These are phyloP conservation scores for Drechmeria coniospora DNA, from an alignment of 2,329 filamentous ascomycete genomes.

Conservation along the genomic window DNA sequence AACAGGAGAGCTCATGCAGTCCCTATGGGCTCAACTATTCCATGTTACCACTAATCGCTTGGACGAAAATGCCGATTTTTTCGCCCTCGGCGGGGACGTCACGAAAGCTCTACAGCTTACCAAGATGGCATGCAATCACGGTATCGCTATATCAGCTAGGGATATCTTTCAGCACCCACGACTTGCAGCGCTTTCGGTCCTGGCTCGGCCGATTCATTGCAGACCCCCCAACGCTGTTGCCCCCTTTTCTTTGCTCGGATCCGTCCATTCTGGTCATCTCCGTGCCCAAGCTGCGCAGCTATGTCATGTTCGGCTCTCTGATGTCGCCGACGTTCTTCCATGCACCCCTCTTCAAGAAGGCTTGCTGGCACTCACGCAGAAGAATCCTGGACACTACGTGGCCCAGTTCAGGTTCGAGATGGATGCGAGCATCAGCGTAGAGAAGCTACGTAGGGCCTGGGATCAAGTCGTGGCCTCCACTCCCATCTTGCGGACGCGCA, in stretches of 20 bases:
- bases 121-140: too few relatives aligned
- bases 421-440: slow-evolving; percentile 2
- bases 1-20: too few relatives aligned
- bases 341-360: slow-evolving; percentile 10
- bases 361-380: slow-evolving; percentile 7
- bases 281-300: slow-evolving; percentile 3
- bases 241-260: slow-evolving; percentile 1
- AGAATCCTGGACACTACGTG: slow-evolving; percentile 6
- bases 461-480: slow-evolving; percentile 5
- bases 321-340: slow-evolving; percentile 8
- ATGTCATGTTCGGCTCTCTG: slow-evolving; percentile 4
- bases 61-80: too few relatives aligned
- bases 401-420: slow-evolving; percentile 5
- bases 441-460: slow-evolving; percentile 5
- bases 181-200: too few relatives aligned
- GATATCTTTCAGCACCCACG: too few relatives aligned
- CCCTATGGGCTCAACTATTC: too few relatives aligned
- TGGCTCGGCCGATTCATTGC: too few relatives aligned
- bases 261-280: neutral
- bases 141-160: too few relatives aligned
- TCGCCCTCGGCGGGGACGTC: too few relatives aligned
- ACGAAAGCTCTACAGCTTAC: too few relatives aligned
- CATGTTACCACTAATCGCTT: too few relatives aligned
- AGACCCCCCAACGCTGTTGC: too few relatives aligned
- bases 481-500: slow-evolving; percentile 6